Evolutionary conservation across 139 green algal genomes (phyloP).

Genomic region (Chlorella sp.): DNA sequence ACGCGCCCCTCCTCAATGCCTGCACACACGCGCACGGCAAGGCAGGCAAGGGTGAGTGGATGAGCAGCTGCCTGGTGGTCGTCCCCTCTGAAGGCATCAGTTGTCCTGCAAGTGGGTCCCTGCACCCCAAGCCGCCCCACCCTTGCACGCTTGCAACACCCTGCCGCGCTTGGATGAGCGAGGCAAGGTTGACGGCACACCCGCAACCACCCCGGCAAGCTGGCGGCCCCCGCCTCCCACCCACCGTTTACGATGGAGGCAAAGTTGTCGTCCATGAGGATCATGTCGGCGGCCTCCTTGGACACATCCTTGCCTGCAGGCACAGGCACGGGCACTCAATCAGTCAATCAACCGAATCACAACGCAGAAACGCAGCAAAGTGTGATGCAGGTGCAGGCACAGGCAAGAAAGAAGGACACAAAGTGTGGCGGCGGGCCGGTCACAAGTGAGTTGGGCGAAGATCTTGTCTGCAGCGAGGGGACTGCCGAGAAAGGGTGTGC

Average conservation of each 20-base stretch:
- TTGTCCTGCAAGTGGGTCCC: not conserved
- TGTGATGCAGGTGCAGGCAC: too few relatives aligned
- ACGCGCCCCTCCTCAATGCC: slow-evolving; percentile 81
- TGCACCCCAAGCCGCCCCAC: not conserved
- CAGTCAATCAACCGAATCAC: too few relatives aligned
- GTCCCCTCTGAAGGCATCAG: not conserved
- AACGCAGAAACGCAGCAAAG: too few relatives aligned
- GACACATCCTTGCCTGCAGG: slow-evolving; percentile 66
- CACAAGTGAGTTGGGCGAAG: too few relatives aligned
- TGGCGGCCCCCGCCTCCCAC: not conserved
- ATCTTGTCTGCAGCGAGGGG: too few relatives aligned
- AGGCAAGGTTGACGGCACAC: too few relatives aligned
- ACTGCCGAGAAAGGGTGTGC: too few relatives aligned
- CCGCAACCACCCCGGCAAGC: too few relatives aligned
- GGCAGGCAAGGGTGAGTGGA: not conserved
- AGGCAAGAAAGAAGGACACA: not conserved
- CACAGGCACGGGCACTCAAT: not conserved
- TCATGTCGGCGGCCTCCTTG: slow-evolving; percentile 88
- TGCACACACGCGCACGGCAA: not conserved
- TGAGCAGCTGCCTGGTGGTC: not conserved
- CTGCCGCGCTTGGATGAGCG: too few relatives aligned
- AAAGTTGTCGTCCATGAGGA: slow-evolving; percentile 91
- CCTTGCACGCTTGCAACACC: too few relatives aligned
- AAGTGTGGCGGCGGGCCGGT: not conserved
- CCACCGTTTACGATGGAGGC: slow-evolving; percentile 82